Conservation (phyloP, 2,329 filamentous ascomycete genomes). For the Pseudogymnoascus destructans region DNA sequence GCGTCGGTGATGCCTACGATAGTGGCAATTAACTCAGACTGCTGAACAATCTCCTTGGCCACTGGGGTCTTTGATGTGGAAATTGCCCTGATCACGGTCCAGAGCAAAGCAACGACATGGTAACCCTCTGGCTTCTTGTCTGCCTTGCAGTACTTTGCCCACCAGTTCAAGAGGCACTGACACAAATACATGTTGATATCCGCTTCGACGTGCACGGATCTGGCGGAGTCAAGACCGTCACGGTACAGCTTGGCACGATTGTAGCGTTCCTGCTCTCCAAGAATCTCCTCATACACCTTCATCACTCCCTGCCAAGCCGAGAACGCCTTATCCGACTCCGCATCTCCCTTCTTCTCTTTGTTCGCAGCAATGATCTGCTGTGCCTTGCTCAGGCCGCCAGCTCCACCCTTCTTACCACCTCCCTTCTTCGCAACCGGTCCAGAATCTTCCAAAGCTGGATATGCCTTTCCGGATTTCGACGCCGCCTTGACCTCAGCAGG, state of each 20-base stretch:
- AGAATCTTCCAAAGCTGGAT: conserved; percentile 10
- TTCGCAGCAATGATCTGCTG: conserved; percentile 26
- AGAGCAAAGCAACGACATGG: conserved; percentile 34
- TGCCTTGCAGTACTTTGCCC: conserved; percentile 30
- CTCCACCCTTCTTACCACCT: conserved; percentile 29
- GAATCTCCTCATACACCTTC: conserved; percentile 21
- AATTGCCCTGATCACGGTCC: conserved; percentile 31
- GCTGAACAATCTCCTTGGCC: conserved; percentile 30
- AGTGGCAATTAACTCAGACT: conserved; percentile 25
- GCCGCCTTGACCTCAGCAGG: conserved; percentile 19
- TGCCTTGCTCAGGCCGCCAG: conserved; percentile 26
- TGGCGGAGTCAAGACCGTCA: conserved; percentile 22
- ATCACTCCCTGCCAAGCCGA: conserved; percentile 22
- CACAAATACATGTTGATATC: conserved; percentile 34
- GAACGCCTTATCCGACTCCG: conserved; percentile 24
- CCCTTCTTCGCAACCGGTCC: conserved; percentile 21
- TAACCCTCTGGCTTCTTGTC: conserved; percentile 25
- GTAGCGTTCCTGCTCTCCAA: conserved; percentile 23
- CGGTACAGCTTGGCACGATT: conserved; percentile 22
- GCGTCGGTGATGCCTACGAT: conserved; percentile 26
- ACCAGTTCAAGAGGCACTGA: conserved; percentile 35
- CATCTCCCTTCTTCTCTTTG: conserved; percentile 21
- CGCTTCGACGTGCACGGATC: conserved; percentile 21
- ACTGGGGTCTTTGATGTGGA: conserved; percentile 27
- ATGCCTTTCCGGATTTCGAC: conserved; percentile 19